Percentiles rank a stretch among this genome's conserved stretches.
Conservation (phyloP, 192 early-diverging fungal species). For the Polychytrium aggregatum region DNA sequence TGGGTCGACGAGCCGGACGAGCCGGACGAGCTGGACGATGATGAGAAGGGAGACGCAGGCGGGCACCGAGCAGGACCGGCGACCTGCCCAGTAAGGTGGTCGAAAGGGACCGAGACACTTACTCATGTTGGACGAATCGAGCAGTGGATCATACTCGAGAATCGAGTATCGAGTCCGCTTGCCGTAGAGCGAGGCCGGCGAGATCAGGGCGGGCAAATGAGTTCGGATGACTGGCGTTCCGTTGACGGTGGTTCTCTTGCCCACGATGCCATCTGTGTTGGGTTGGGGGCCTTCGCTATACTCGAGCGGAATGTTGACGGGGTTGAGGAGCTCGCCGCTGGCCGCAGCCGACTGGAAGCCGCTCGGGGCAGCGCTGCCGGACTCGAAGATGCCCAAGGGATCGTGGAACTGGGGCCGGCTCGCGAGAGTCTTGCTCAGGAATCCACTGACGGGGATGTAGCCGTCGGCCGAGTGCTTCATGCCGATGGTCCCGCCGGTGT, state of each 20-base stretch:
- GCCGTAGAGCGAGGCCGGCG: conserved; percentile 77
- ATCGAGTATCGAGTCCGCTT: conserved; percentile 90
- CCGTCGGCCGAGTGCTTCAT: conserved; percentile 51
- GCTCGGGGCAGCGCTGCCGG: too few relatives aligned
- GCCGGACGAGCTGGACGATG: too few relatives aligned
- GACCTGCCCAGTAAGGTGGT: too few relatives aligned
- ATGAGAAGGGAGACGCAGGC: too few relatives aligned
- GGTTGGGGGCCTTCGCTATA: conserved; percentile 3
- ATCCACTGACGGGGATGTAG: conserved; percentile 54
- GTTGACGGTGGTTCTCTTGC: conserved; percentile 26
- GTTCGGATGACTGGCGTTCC: conserved; percentile 25
- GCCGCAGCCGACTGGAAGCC: background rate
- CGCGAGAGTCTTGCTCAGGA: conserved; percentile 65
- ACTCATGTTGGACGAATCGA: conserved; percentile 94
- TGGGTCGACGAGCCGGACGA: too few relatives aligned
- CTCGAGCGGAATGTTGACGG: conserved; percentile 28
- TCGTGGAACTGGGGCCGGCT: conserved; percentile 72
- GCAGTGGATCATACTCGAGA: conserved; percentile 86
- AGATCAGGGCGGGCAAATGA: conserved; percentile 57
- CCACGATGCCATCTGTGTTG: background rate
- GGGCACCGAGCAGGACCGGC: too few relatives aligned
- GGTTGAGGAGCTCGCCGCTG: conserved; percentile 11
- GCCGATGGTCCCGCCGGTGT: conserved; percentile 97
- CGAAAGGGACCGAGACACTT: too few relatives aligned
- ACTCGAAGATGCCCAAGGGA: conserved; percentile 9